A percentile compares a stretch with the other conserved stretches of the same genome.
These are phyloP conservation scores for Cocos nucifera DNA, from an alignment of 176 grass and related monocot species.

Conservation along the genomic window DNA sequence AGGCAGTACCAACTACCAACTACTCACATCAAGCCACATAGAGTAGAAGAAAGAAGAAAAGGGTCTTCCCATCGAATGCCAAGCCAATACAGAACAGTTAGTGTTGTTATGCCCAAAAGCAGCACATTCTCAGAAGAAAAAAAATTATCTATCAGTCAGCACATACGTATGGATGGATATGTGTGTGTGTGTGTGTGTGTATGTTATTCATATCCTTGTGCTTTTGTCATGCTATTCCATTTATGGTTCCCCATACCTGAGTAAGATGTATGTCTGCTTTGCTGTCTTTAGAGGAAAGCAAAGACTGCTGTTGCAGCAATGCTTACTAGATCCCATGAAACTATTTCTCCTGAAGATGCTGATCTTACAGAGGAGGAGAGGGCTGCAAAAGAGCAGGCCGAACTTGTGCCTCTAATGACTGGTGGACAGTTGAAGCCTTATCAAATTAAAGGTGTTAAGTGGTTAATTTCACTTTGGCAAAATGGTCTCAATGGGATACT, in stretches of 20 bases:
- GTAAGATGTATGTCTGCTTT: neutral
- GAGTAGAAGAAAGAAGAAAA: too few species aligned
- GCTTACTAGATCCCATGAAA: slow-evolving; percentile 66
- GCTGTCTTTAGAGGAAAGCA: slow-evolving; percentile 58
- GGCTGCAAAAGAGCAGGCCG: slow-evolving; percentile 56
- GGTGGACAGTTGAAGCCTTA: slow-evolving; percentile 85
- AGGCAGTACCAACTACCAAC: too few species aligned
- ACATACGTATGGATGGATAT: neutral
- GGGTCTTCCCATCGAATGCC: too few species aligned
- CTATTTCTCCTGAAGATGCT: slow-evolving; percentile 38
- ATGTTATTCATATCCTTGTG: neutral
- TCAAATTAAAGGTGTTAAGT: slow-evolving; percentile 97
- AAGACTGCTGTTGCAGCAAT: slow-evolving; percentile 87
- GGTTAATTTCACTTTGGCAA: slow-evolving; percentile 96
- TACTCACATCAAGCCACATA: too few species aligned
- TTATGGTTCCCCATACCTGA: too few species aligned
- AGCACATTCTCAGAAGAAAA: too few species aligned
- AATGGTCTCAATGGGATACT: slow-evolving; percentile 93
- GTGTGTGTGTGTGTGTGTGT: too few species aligned
- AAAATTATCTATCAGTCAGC: neutral
- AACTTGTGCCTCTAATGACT: slow-evolving; percentile 83
- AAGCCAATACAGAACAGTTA: too few species aligned
- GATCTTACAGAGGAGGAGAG: slow-evolving; percentile 62
- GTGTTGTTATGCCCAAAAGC: too few species aligned
- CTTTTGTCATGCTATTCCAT: too few species aligned